phyloP scores from a whole-genome alignment of 805 yeast genomes.

The Zygosaccharomyces rouxii region DNA sequence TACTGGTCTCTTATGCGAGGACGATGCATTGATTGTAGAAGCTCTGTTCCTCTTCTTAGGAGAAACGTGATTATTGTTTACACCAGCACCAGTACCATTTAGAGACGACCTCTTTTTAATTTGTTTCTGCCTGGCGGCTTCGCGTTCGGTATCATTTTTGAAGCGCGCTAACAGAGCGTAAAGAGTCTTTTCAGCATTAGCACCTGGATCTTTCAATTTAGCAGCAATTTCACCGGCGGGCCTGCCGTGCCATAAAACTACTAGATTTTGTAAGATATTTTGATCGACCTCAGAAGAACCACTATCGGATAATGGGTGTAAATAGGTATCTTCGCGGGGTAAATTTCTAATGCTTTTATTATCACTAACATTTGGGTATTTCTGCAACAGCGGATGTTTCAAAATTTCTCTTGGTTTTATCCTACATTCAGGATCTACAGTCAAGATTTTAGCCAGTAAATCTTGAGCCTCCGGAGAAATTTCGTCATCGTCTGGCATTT shows the following conservation, averaged over 20 bases:
- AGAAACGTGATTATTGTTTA: slow-evolving; percentile 8
- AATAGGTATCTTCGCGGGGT: slow-evolving; percentile 38
- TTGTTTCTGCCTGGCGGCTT: slow-evolving; percentile 33
- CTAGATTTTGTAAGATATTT: slow-evolving; percentile 70
- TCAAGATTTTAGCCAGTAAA: slow-evolving; percentile 72
- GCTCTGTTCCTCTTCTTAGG: slow-evolving; percentile 40
- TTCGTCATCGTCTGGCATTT: slow-evolving; percentile 72
- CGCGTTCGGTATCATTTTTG: slow-evolving; percentile 49
- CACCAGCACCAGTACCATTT: background rate
- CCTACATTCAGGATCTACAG: slow-evolving; percentile 75
- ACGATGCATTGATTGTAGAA: slow-evolving; percentile 42
- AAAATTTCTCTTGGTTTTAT: slow-evolving; percentile 74
- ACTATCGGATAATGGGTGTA: slow-evolving; percentile 36
- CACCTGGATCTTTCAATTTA: slow-evolving; percentile 49
- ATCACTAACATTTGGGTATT: slow-evolving; percentile 49
- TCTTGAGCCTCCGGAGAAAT: slow-evolving; percentile 84
- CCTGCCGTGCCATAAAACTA: slow-evolving; percentile 79
- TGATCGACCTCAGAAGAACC: slow-evolving; percentile 51
- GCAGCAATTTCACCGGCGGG: slow-evolving; percentile 47
- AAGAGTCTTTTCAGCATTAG: slow-evolving; percentile 75
- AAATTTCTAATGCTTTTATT: slow-evolving; percentile 35
- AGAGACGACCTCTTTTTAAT: slow-evolving; percentile 40
- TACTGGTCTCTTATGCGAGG: slow-evolving; percentile 47
- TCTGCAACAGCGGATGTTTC: slow-evolving; percentile 73
- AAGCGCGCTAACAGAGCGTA: slow-evolving; percentile 71